A percentile compares a stretch with the other conserved stretches of the same genome.
Conservation (phyloP, 164 flowering plant genomes). For the Malania oleifera region DNA sequence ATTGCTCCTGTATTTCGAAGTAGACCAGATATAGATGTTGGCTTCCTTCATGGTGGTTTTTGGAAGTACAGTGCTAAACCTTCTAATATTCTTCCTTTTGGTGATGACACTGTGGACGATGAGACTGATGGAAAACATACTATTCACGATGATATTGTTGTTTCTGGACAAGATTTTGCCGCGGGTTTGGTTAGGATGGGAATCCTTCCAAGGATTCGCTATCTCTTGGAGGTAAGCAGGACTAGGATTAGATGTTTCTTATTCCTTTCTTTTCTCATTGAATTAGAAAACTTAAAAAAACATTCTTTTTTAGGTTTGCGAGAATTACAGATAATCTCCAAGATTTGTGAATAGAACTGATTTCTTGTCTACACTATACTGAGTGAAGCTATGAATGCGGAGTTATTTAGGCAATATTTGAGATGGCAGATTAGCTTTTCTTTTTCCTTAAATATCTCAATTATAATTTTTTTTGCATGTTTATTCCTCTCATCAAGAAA, state of each 20-base stretch:
- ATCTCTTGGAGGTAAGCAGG: constrained; percentile 68
- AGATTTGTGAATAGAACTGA: background rate
- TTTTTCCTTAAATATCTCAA: background rate
- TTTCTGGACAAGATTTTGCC: constrained; percentile 88
- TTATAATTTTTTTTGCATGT: too few relatives aligned
- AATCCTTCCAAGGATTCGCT: constrained; percentile 62
- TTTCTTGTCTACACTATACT: background rate
- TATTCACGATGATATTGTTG: constrained; percentile 72
- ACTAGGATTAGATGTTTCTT: background rate
- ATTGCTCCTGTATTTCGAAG: constrained; percentile 91
- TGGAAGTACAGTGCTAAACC: constrained; percentile 95
- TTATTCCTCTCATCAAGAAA: too few relatives aligned
- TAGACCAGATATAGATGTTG: constrained; percentile 63
- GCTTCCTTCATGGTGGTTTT: constrained; percentile 86
- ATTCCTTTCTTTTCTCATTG: background rate
- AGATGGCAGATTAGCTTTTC: background rate
- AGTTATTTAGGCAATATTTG: background rate
- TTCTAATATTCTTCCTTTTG: constrained; percentile 53
- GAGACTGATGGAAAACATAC: constrained; percentile 57
- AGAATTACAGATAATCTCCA: too few relatives aligned
- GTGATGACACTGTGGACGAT: constrained; percentile 30
- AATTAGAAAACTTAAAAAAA: background rate
- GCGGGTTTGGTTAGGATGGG: constrained; percentile 95
- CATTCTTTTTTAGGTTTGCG: too few relatives aligned
- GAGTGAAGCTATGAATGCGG: background rate